Percentiles rank a stretch among this genome's conserved stretches.
phyloP scores from a whole-genome alignment of 176 grass and related monocot species.

The Lolium perenne region DNA sequence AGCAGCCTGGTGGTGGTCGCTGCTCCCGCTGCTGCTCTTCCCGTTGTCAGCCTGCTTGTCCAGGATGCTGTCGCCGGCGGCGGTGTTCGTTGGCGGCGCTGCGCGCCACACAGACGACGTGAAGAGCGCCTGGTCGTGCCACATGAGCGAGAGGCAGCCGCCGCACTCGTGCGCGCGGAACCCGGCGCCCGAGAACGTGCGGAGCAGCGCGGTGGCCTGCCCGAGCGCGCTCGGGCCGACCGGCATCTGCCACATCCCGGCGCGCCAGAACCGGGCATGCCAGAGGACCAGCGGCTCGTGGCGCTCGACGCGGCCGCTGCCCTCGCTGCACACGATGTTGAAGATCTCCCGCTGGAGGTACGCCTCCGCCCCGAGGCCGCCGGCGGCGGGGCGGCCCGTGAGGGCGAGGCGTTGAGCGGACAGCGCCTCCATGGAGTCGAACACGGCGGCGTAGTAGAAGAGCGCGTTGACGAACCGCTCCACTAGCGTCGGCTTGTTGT shows the following conservation, averaged over 20 bases:
- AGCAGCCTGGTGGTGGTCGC: too few species aligned
- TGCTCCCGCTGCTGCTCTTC: too few species aligned
- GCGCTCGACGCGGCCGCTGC: slow-evolving; percentile 60
- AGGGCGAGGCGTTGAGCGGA: not conserved
- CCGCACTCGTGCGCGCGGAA: slow-evolving; percentile 57
- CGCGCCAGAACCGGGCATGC: slow-evolving; percentile 43
- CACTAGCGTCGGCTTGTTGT: slow-evolving; percentile 56
- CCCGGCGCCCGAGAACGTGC: slow-evolving; percentile 42
- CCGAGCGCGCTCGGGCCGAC: slow-evolving; percentile 43
- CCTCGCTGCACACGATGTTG: slow-evolving; percentile 77
- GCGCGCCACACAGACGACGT: slow-evolving; percentile 66
- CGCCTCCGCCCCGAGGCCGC: slow-evolving; percentile 40
- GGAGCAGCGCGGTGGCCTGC: slow-evolving; percentile 56
- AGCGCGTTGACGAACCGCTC: slow-evolving; percentile 76
- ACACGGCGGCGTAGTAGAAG: slow-evolving; percentile 77
- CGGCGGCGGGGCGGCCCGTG: not conserved
- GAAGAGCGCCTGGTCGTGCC: slow-evolving; percentile 60
- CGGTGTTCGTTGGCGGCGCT: not conserved
- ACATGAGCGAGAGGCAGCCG: slow-evolving; percentile 64
- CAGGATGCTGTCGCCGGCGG: not conserved
- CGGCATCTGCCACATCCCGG: slow-evolving; percentile 53
- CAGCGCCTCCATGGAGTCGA: slow-evolving; percentile 69
- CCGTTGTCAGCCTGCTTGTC: not conserved
- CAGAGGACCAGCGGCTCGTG: slow-evolving; percentile 64
- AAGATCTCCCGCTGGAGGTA: slow-evolving; percentile 73